Evolutionary conservation across 768 basidiomycete species (phyloP), one percentile per base, ranked within the genome.

Genomic region (Lentinula aciculospora): DNA sequence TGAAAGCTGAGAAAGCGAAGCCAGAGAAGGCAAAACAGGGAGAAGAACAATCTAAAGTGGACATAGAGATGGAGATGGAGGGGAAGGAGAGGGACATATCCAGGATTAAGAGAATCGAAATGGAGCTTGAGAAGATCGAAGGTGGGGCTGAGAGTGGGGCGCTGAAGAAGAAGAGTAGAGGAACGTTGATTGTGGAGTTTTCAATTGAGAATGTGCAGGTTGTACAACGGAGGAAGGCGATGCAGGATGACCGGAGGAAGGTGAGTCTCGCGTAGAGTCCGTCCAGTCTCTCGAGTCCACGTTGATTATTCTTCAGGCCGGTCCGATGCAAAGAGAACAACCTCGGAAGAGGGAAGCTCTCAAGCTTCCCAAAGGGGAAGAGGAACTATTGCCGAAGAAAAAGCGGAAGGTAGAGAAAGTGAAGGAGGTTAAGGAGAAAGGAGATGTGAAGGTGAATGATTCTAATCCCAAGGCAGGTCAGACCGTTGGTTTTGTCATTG

Each of bases 141-240:
- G 64, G 64, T 37, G 79, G 74, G 58, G 47, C 74, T 57, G 47
- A 23, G 13, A 17, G 37, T 39, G n/a, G 15, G 13, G 28, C n/a
- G 3, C 8, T 8, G 31, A 17, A 10, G 51, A 53, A 53, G n/a
- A 77, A 73, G 58, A 72, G 69, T 17, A 76, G 75, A 45, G 81
- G 76, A 37, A 74, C 74, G 17, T 70, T 97, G 60, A 87, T 96
- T 64, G 84, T 94, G n/a, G 95, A 98, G 72, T 97, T 97, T 71
- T 94, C 93, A 39, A 93, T 98, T 51, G 94, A 98, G 75, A 98
- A 98, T 66, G 75, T 92, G 19, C 89, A 94, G 71, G 92, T 95
- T 29, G 86, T 94, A 37, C 88, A 89, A 61, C 76, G 92, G 57
- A 77, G 94, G 64, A 77, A 79, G 37, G 80, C 82, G 1, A 76